Evolutionary conservation across 2,329 filamentous ascomycete species (phyloP), one percentile per base, ranked within the genome.

Genomic region (Hymenoscyphus linearis): DNA sequence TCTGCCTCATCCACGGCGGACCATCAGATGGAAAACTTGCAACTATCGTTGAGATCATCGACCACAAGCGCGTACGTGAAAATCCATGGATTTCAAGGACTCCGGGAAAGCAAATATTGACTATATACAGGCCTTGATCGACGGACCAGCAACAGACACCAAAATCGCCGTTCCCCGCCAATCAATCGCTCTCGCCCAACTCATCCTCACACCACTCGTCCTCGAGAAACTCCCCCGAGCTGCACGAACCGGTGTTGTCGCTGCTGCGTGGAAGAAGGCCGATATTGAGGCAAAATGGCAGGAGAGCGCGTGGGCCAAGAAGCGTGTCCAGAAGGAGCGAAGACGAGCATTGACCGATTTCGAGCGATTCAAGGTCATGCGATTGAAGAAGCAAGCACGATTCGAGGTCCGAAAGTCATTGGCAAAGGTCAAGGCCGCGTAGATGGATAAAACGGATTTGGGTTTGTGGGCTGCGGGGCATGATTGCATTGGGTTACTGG

Each of bases 361-460:
- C 78, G 95, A 99, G 85, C 89, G 95, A 80, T 99, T 98, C 91
- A 97, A 99, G 90, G 95, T 98, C 75, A 85, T 98, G 87, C 89
- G 93, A 81, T 85, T 98, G 82, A 96, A 93, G 89, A 99, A 99
- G 88, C 93, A 97, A 89, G 91, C 93, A 79, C 90, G 93, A 78
- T 98, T 96, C 83, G 93, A 97, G 85, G 89, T 96, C 81, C 89
- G 89, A 82, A 98, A 97, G 89, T 88, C 91, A 75, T 85, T 96
- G 77, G 91, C 92, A 77, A 96, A 96, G 87, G 83, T 96, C 81
- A 90, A 89, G 84, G 88, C 89, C 74, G 88, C 89, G 78, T 77
- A 74, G 65, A 68, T 64, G 60, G 62, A 56, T 60, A 61, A 55
- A 53, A 61, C 66, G 68, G 62, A 60, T 65, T 69, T 68, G 67